Evolutionary conservation across 2,329 filamentous ascomycete species (phyloP), one percentile per base, ranked within the genome.

Genomic region (Dendrostoma leiphaemia): DNA sequence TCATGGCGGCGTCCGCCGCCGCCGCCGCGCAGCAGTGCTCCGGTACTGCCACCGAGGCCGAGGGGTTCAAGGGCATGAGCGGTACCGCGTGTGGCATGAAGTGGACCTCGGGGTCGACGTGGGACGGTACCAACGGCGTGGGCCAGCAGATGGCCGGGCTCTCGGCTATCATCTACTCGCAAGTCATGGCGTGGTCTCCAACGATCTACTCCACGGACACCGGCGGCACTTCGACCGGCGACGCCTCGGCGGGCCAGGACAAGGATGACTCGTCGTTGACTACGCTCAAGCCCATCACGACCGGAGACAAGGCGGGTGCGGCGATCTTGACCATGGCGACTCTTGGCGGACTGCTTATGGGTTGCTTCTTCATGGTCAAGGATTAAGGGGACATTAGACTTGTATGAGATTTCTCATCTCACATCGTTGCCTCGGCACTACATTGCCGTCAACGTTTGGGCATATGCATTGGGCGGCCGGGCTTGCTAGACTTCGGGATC

Each of bases 101-200:
- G 54, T 80, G 78, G 77, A 74, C 72, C 44, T 56, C 64, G 10
- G 67, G 63, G 37, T 51, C 61, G 1, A 62, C 60, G 8, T 78
- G 69, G 62, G 76, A 79, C 54, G 74, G 74, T 6, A 69, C 65
- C 56, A 68, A 62, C 23, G 76, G 76, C 23, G 72, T 78, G 51
- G 76, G 77, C 23, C 73, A 79, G 60, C 71, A 78, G 63, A 73
- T 78, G 62, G 71, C 69, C 46, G 74, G 71, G 0, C 65, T 77
- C 35, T 70, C 74, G 40, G 66, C 75, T 23, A 67, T 79, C 32
- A 69, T 72, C 24, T 70, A 69, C 2, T 71, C 68, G 15, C 62
- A 75, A 37, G 62, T 74, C 29, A 55, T 62, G 28, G 60, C 60
- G 37, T 56, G 54, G 54, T 65, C 62, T 2, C 65, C 66, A 3